phyloP scores from a whole-genome alignment of 1,284 basidiomycete genomes.

The Malassezia pachydermatis region DNA sequence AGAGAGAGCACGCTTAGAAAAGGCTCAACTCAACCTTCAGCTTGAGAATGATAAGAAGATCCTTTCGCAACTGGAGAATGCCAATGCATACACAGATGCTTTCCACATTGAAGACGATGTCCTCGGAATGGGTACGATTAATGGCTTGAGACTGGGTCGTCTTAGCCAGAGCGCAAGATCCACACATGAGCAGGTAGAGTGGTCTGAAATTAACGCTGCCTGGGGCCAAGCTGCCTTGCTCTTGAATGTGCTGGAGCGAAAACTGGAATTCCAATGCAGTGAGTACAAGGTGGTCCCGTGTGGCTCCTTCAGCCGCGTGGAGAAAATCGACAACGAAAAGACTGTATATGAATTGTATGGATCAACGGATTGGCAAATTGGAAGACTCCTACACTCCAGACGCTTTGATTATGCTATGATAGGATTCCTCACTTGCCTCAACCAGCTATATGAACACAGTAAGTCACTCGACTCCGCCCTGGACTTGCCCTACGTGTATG shows the following conservation, averaged over 20 bases:
- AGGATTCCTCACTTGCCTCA: constrained; percentile 83
- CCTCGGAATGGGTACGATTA: constrained; percentile 74
- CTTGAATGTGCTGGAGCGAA: constrained; percentile 62
- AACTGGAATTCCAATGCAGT: constrained; percentile 20
- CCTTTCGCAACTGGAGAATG: constrained; percentile 73
- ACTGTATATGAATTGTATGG: constrained; percentile 31
- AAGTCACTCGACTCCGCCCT: constrained; percentile 60
- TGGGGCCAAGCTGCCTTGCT: constrained; percentile 93
- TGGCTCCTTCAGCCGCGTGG: constrained; percentile 29
- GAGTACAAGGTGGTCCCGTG: constrained; percentile 29
- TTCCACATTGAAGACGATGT: constrained; percentile 95
- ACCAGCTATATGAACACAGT: constrained; percentile 76
- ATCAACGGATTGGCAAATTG: constrained; percentile 60
- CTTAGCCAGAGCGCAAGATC: constrained; percentile 64
- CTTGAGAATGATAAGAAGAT: constrained; percentile 50
- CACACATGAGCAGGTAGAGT: constrained; percentile 60
- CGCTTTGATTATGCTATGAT: constrained; percentile 94
- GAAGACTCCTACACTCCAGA: constrained; percentile 78
- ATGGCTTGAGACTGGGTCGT: constrained; percentile 80
- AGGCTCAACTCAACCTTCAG: constrained; percentile 60
- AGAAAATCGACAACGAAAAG: constrained; percentile 20
- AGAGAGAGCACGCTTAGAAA: constrained; percentile 60
- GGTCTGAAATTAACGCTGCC: constrained; percentile 97
- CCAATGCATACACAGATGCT: constrained; percentile 96
- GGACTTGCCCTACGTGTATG: constrained; percentile 74